Conservation (phyloP, 129 eudicot genomes). For the Flaveria bidentis region DNA sequence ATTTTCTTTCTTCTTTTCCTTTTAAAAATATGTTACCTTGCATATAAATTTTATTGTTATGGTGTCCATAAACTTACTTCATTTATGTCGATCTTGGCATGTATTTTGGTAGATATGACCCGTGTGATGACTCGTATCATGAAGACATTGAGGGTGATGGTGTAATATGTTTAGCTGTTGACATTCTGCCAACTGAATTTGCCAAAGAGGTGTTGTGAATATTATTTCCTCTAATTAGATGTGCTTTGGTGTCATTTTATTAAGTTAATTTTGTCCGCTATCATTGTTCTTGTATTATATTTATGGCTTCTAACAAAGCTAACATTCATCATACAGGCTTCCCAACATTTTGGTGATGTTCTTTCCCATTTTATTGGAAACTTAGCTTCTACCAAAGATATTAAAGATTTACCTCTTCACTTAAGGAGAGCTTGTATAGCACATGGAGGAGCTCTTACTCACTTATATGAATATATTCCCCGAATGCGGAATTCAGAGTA, state of each 20-base stretch:
- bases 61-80: constrained; percentile 1
- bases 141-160: constrained; percentile 68
- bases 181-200: constrained; percentile 76
- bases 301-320: constrained; percentile 25
- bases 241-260: background rate
- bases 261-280: constrained; percentile 3
- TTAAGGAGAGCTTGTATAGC: constrained; percentile 85
- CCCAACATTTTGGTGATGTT: constrained; percentile 96
- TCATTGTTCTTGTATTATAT: constrained; percentile 16
- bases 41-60: background rate
- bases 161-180: constrained; percentile 66
- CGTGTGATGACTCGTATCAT: constrained; percentile 49
- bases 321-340: constrained; percentile 58
- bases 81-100: constrained; percentile 11
- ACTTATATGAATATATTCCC: constrained; percentile 77
- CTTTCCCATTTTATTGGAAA: constrained; percentile 74
- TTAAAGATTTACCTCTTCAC: constrained; percentile 68
- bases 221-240: background rate
- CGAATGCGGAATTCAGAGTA: constrained; percentile 88
- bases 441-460: constrained; percentile 73
- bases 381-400: constrained; percentile 51
- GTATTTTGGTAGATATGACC: constrained; percentile 54
- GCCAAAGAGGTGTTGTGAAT: constrained; percentile 60
- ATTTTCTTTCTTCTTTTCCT: constrained; percentile 5
- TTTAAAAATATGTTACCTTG: background rate